phyloP scores from a whole-genome alignment of 345 rosid genomes.

The Populus nigra region DNA sequence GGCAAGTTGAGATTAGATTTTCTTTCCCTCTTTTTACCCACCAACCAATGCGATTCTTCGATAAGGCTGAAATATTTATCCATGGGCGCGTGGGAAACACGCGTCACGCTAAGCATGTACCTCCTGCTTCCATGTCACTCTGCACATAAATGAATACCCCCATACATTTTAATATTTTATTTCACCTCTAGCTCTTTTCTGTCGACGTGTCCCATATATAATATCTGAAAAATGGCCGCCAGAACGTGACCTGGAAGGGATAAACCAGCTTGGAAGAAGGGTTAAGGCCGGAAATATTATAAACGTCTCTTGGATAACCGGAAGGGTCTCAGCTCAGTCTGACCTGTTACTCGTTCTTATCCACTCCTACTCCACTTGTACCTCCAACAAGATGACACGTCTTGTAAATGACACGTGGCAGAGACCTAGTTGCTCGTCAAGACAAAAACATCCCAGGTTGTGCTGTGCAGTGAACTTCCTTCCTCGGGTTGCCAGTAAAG shows the following conservation, averaged over 20 bases:
- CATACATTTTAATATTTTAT: not conserved
- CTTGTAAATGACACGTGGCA: not conserved
- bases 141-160: not conserved
- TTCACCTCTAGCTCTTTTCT: not conserved
- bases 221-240: not conserved
- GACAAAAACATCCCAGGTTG: not conserved
- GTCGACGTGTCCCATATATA: not conserved
- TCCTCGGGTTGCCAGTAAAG: not conserved
- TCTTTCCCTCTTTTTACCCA: too few species aligned
- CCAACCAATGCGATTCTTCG: not conserved
- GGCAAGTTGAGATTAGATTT: too few species aligned
- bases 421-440: not conserved
- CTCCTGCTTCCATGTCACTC: not conserved
- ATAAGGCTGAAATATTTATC: not conserved
- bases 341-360: slow-evolving; percentile 18
- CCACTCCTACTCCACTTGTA: not conserved
- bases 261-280: not conserved
- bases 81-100: not conserved
- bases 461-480: too few species aligned
- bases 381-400: not conserved
- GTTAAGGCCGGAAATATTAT: not conserved
- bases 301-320: slow-evolving; percentile 10
- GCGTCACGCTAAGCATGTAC: not conserved
- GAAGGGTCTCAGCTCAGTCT: slow-evolving; percentile 7
- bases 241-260: slow-evolving; percentile 24